These are phyloP conservation scores for Cetraspora pellucida DNA, from an alignment of 192 early-diverging fungal species.

Conservation along the genomic window DNA sequence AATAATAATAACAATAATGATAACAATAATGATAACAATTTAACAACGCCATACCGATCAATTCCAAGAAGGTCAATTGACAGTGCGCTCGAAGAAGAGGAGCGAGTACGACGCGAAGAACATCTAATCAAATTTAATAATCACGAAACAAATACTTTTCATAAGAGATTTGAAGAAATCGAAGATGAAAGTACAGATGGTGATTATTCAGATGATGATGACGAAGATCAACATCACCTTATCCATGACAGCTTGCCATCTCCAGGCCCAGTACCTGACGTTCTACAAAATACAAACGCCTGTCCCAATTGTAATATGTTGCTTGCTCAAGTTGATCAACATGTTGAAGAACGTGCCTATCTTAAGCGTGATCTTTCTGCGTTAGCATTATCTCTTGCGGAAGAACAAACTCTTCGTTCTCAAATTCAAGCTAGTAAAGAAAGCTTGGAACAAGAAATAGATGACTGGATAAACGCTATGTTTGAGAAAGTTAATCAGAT, in stretches of 20 bases:
- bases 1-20: too few relatives aligned
- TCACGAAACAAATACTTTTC: not conserved
- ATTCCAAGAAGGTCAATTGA: constrained; percentile 7
- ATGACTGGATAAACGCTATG: constrained; percentile 43
- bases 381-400: constrained; percentile 42
- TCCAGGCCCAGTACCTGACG: constrained; percentile 10
- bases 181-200: constrained; percentile 2
- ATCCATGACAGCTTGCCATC: constrained; percentile 1
- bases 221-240: not conserved
- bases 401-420: constrained; percentile 43
- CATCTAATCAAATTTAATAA: not conserved
- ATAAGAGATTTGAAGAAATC: constrained; percentile 10
- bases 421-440: constrained; percentile 41
- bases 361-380: constrained; percentile 48
- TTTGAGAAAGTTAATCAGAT: constrained; percentile 49
- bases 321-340: constrained; percentile 50
- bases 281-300: constrained; percentile 14
- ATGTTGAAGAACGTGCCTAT: constrained; percentile 52
- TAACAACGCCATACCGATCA: not conserved
- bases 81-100: not conserved
- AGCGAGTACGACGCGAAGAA: not conserved
- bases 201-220: constrained; percentile 24
- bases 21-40: too few relatives aligned
- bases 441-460: constrained; percentile 45
- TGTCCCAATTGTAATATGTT: constrained; percentile 50